These are phyloP conservation scores for Colletotrichum higginsianum DNA, from an alignment of 2,329 filamentous ascomycete species.

Conservation along the genomic window DNA sequence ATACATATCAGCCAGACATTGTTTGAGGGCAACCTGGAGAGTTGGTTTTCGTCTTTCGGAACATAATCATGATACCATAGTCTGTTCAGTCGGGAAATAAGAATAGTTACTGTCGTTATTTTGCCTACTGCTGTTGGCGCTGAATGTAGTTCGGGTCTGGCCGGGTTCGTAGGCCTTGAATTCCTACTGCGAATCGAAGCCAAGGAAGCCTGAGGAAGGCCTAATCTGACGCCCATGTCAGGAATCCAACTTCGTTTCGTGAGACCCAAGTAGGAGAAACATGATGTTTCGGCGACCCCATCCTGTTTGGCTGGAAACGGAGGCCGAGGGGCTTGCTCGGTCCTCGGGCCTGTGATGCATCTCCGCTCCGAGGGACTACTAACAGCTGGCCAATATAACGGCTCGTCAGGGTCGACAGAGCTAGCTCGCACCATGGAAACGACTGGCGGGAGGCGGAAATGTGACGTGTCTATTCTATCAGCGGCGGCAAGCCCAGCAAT, in stretches of 20 bases:
- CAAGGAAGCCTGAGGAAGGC: too few species aligned
- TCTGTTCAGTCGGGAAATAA: background rate
- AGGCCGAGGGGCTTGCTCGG: slow-evolving; percentile 8
- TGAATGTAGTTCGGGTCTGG: too few species aligned
- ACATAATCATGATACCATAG: slow-evolving; percentile 25
- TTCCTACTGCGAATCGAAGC: too few species aligned
- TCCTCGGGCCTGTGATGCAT: slow-evolving; percentile 7
- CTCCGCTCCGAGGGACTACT: background rate
- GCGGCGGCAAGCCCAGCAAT: slow-evolving; percentile 13
- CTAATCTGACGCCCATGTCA: too few species aligned
- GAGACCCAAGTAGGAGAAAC: too few species aligned
- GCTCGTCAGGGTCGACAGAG: background rate
- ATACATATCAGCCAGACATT: background rate
- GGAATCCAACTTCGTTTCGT: too few species aligned
- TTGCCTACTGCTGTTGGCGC: too few species aligned
- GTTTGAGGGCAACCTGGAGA: background rate
- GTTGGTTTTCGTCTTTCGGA: background rate
- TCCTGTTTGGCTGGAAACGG: background rate
- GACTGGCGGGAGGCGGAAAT: background rate
- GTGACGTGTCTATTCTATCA: slow-evolving; percentile 19
- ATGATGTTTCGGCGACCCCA: too few species aligned
- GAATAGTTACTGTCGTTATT: background rate
- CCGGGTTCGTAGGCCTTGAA: too few species aligned
- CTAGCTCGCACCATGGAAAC: slow-evolving; percentile 5
- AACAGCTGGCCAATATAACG: background rate